Base-by-base conservation (phyloP, 331 rosid genomes). In the Cydonia oblonga region DNA sequence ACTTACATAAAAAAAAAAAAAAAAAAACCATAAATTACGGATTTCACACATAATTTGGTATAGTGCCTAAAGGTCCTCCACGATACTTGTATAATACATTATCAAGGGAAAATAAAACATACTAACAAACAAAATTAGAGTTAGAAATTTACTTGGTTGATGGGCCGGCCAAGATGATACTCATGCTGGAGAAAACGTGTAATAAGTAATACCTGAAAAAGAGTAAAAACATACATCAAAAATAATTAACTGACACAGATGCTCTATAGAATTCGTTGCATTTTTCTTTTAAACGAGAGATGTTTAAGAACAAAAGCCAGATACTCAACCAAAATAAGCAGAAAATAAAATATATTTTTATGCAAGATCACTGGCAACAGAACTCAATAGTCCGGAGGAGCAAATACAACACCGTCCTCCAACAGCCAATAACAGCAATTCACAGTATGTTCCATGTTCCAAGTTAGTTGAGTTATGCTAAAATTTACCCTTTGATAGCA, bases 101-200 rank as follows among this genome's bases (percentile, higher is more conserved):
- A 75, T 25, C 62, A 4, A 14, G 9, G 30, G 54, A 24, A 12
- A 70, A 51, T 16, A 61, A 19, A 63, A 28, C n/a, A 23, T 70
- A 22, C 24, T 40, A 67, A 30, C 13, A 56, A 46, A 33, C 57
- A 23, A 30, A 75, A 8, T 52, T 14, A 22, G n/a, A n/a, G 70
- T 23, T 18, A 51, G 40, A 63, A 67, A 79, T 51, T 86, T 84
- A 92, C 98, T 77, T 92, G 98, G 85, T 88, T 92, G 76, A 88
- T 90, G 29, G 92, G 89, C 46, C 98, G 89, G 78, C 96, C 90
- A 75, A 90, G 98, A 90, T 92, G 98, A 82, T 90, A 95, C 83
- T 88, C 96, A 65, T 90, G 98, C 85, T 92, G 98, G 77, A 92
- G 96, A 82, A 92, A 88, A 70, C 98, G 98, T 72, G 82, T 86